Percentiles rank a stretch among this genome's conserved stretches.
Conservation (phyloP, 768 basidiomycete genomes). For the Cystofilobasidium macerans region DNA sequence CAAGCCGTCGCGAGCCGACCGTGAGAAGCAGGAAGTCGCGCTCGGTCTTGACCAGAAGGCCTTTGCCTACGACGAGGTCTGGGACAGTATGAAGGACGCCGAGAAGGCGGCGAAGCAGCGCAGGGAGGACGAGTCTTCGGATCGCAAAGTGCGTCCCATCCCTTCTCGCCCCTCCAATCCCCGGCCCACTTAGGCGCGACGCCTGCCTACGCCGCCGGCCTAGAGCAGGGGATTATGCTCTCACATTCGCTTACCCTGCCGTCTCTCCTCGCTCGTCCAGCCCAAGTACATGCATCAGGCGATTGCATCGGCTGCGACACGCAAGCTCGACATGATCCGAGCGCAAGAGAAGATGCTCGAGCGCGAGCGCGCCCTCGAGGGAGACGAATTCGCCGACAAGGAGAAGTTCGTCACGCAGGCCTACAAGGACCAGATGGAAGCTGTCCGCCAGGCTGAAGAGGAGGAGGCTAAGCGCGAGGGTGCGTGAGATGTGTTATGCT, state of each 20-base stretch:
- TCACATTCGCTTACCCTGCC: not conserved
- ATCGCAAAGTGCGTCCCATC: conserved; percentile 55
- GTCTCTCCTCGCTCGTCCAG: conserved; percentile 39
- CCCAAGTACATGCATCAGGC: conserved; percentile 87
- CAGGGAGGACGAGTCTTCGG: conserved; percentile 63
- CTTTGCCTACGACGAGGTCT: conserved; percentile 92
- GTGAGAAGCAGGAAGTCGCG: conserved; percentile 55
- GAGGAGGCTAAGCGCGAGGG: conserved; percentile 85
- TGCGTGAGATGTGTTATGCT: conserved; percentile 37
- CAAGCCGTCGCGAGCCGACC: conserved; percentile 27
- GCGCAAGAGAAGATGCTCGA: conserved; percentile 99
- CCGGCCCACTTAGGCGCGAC: too few species aligned
- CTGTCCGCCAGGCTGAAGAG: conserved; percentile 78
- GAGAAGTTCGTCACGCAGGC: conserved; percentile 96
- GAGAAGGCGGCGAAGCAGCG: conserved; percentile 60
- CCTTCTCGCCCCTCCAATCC: too few species aligned
- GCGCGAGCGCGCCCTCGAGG: conserved; percentile 80
- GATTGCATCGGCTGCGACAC: conserved; percentile 67
- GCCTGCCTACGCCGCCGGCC: too few species aligned
- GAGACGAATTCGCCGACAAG: conserved; percentile 85
- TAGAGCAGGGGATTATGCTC: too few species aligned
- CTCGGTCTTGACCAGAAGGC: conserved; percentile 67
- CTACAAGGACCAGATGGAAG: conserved; percentile 92
- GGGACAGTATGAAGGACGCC: conserved; percentile 86
- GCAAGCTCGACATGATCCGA: conserved; percentile 73